Percentiles rank a stretch among this genome's conserved stretches.
Conservation (phyloP, 2,329 filamentous ascomycete species). For the Geosmithia flava region DNA sequence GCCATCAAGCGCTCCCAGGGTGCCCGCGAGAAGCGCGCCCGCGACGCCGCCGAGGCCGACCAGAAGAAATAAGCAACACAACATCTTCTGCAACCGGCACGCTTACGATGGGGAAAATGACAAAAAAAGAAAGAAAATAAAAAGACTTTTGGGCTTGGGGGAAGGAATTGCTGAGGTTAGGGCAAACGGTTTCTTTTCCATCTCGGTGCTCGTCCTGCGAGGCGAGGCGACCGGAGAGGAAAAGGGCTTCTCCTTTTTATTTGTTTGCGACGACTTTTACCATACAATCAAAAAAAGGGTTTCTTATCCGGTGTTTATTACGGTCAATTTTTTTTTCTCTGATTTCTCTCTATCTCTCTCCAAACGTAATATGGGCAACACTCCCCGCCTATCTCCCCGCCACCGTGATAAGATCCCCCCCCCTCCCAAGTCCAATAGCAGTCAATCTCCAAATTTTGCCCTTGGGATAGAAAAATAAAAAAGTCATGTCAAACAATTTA, state of each 20-base stretch:
- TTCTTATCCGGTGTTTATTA: neutral
- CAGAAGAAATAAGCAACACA: conserved; percentile 65
- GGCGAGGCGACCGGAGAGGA: neutral
- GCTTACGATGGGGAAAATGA: neutral
- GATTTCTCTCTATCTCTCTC: neutral
- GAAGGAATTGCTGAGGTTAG: neutral
- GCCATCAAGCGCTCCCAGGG: conserved; percentile 72
- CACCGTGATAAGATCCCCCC: neutral
- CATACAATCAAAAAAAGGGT: conserved; percentile 7
- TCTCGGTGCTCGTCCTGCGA: conserved; percentile 2
- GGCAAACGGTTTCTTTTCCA: conserved; percentile 6
- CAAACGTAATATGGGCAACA: neutral
- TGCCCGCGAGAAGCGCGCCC: conserved; percentile 83
- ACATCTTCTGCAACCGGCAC: neutral
- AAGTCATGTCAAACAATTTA: conserved; percentile 18
- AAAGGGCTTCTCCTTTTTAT: neutral
- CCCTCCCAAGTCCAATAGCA: neutral
- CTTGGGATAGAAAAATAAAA: conserved; percentile 17
- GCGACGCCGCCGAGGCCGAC: conserved; percentile 77
- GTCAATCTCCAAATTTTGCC: too few relatives aligned
- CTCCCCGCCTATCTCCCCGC: too few relatives aligned
- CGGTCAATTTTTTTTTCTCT: neutral
- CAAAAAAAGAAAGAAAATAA: neutral
- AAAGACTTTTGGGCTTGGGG: neutral
- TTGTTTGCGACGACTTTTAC: conserved; percentile 24